These are phyloP conservation scores for Dendrocalamus latiflorus DNA, from an alignment of 202 grass and related monocot genomes.

Conservation along the genomic window DNA sequence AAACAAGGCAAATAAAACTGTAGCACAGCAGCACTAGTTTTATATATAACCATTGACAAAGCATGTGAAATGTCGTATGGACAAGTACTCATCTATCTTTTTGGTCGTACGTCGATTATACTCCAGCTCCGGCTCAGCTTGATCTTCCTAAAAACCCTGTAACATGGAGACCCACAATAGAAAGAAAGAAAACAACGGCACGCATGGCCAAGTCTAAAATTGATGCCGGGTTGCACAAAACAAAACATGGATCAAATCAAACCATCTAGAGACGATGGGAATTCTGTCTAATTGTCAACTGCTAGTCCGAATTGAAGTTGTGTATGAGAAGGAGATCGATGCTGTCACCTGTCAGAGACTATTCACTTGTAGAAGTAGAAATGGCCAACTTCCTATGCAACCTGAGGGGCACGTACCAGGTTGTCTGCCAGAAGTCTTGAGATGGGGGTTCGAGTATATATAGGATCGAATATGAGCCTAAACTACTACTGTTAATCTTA, in stretches of 20 bases:
- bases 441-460: not conserved
- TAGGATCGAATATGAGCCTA: not conserved
- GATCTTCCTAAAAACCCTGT: not conserved
- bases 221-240: not conserved
- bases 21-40: no score
- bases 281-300: not conserved
- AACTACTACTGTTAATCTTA: not conserved
- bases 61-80: no score
- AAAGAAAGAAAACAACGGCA: not conserved
- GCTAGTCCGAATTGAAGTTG: not conserved
- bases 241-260: constrained; percentile 6
- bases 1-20: no score
- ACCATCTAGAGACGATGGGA: not conserved
- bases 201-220: not conserved
- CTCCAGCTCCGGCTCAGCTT: no score
- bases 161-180: not conserved
- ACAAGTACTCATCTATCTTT: no score
- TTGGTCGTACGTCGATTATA: no score
- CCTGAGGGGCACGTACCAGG: not conserved
- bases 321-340: not conserved
- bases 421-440: not conserved
- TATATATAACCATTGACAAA: no score
- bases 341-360: not conserved
- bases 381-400: not conserved
- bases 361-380: not conserved